Conservation (phyloP, 441 rosid genomes). For the Daphne laureola region DNA sequence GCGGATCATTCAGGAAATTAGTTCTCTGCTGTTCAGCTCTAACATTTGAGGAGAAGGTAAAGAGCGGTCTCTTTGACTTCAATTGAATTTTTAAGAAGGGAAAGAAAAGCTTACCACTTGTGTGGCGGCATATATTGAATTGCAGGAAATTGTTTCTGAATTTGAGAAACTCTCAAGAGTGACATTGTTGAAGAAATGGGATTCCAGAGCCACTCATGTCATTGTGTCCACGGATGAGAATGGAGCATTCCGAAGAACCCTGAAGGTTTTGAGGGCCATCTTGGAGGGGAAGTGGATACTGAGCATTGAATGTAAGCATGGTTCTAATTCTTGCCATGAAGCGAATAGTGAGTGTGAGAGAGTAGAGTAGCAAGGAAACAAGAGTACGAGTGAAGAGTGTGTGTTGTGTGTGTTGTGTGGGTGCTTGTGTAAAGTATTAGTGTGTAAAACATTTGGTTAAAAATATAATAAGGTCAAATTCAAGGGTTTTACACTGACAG, state of each 20-base stretch:
- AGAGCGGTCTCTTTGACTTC: not conserved
- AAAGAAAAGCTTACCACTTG: no score
- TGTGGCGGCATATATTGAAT: constrained; percentile 3
- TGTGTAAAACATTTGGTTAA: not conserved
- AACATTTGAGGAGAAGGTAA: constrained; percentile 61
- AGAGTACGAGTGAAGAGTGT: no score
- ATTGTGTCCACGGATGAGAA: constrained; percentile 76
- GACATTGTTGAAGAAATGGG: constrained; percentile 54
- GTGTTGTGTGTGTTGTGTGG: no score
- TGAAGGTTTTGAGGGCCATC: constrained; percentile 75
- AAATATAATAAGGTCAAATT: not conserved
- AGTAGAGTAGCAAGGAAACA: no score
- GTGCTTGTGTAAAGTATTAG: not conserved
- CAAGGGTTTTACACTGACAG: not conserved
- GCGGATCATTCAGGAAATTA: constrained; percentile 30
- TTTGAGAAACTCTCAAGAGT: constrained; percentile 49
- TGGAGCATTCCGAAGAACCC: constrained; percentile 87
- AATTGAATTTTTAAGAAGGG: no score
- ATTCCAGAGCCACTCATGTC: constrained; percentile 61
- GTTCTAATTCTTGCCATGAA: not conserved
- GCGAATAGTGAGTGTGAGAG: not conserved
- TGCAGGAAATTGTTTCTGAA: constrained; percentile 56
- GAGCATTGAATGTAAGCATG: constrained; percentile 59
- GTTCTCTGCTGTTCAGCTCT: constrained; percentile 81
- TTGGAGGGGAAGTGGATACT: constrained; percentile 95